Conservation (phyloP, 75 land plant species). For the Chamaecyparis obtusa region DNA sequence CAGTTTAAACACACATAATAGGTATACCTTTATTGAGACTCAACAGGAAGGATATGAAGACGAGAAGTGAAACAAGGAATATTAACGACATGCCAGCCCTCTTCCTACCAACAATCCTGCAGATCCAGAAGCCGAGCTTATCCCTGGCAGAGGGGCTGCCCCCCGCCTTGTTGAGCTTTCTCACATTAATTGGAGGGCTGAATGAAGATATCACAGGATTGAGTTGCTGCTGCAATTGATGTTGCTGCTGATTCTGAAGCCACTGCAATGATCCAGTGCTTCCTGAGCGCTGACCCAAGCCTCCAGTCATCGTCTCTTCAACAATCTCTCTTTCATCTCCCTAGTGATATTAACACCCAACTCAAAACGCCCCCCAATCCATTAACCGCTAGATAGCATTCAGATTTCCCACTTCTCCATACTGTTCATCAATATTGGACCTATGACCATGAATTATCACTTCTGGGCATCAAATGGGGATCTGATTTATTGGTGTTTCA, state of each 20-base stretch:
- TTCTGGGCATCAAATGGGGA: background rate
- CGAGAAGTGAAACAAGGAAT: conserved; percentile 30
- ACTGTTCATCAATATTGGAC: background rate
- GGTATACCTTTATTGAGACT: conserved; percentile 37
- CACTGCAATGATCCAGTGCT: conserved; percentile 12
- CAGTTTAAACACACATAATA: background rate
- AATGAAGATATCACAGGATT: background rate
- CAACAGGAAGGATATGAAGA: conserved; percentile 42
- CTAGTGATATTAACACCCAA: background rate
- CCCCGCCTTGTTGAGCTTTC: background rate
- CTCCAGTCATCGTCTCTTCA: conserved; percentile 6
- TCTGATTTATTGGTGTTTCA: background rate
- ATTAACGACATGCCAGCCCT: conserved; percentile 60
- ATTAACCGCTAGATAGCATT: background rate
- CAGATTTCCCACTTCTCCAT: background rate
- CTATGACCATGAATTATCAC: background rate
- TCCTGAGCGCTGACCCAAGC: conserved; percentile 14
- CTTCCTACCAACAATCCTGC: conserved; percentile 45
- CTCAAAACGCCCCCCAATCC: background rate
- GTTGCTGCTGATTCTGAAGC: conserved; percentile 5
- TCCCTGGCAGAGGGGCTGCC: conserved; percentile 20
- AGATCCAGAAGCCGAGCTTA: conserved; percentile 46
- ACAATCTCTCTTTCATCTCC: conserved; percentile 12
- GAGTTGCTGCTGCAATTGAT: background rate
- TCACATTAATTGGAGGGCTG: background rate